Evolutionary conservation across 2,329 filamentous ascomycete species (phyloP).

Genomic region (Rutstroemia sp.): DNA sequence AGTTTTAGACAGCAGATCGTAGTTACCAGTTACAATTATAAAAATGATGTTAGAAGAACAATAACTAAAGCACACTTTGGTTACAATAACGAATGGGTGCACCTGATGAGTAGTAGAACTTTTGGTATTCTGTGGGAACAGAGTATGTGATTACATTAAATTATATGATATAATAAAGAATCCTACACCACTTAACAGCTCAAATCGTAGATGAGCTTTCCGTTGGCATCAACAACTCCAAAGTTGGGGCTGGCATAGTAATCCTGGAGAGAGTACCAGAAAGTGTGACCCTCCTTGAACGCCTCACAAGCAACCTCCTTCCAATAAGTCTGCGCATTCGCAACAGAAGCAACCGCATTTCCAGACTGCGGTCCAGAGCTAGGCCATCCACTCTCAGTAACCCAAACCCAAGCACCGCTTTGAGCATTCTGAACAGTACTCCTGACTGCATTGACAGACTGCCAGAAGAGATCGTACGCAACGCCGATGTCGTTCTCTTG

Average conservation of each 20-base stretch:
- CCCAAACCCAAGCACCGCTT: slow-evolving; percentile 48
- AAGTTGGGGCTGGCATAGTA: slow-evolving; percentile 36
- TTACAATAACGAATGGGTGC: too few relatives aligned
- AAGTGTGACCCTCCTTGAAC: slow-evolving; percentile 47
- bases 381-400: slow-evolving; percentile 63
- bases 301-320: slow-evolving; percentile 50
- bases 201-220: slow-evolving; percentile 21
- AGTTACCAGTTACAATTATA: too few relatives aligned
- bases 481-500: slow-evolving; percentile 50
- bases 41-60: too few relatives aligned
- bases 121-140: too few relatives aligned
- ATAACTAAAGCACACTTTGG: too few relatives aligned
- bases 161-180: too few relatives aligned
- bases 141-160: too few relatives aligned
- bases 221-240: slow-evolving; percentile 31
- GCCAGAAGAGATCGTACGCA: slow-evolving; percentile 46
- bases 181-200: slow-evolving; percentile 12
- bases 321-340: slow-evolving; percentile 60
- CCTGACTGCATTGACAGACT: slow-evolving; percentile 27
- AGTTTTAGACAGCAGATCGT: too few relatives aligned
- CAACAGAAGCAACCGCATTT: slow-evolving; percentile 44
- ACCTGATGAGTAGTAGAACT: too few relatives aligned
- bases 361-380: slow-evolving; percentile 46
- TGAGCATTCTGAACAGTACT: slow-evolving; percentile 35
- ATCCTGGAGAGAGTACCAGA: slow-evolving; percentile 56